A percentile compares a stretch with the other conserved stretches of the same genome.
phyloP scores from a whole-genome alignment of 2,329 filamentous ascomycete genomes.

The Cadophora sp. region DNA sequence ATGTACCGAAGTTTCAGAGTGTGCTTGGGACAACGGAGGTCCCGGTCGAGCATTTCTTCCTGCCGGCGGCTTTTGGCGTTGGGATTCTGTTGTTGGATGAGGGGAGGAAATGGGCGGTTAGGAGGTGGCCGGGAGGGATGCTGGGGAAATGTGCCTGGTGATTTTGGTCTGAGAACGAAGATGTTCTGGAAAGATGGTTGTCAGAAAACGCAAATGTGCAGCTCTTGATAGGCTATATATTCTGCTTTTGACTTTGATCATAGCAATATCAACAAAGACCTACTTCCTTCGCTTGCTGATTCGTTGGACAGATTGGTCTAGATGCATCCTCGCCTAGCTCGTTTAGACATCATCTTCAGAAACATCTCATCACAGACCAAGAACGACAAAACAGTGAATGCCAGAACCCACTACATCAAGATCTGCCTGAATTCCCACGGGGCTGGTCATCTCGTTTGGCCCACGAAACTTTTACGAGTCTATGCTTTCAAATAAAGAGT shows the following conservation, averaged over 20 bases:
- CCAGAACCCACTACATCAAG: neutral
- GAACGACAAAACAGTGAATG: neutral
- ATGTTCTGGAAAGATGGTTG: too few relatives aligned
- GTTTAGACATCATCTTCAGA: neutral
- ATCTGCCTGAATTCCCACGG: neutral
- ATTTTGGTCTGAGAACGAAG: neutral
- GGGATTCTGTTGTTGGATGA: constrained; percentile 71
- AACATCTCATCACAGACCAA: neutral
- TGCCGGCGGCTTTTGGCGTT: constrained; percentile 75
- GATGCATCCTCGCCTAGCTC: neutral
- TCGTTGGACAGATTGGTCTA: neutral
- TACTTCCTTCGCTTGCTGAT: too few relatives aligned
- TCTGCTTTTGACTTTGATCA: too few relatives aligned
- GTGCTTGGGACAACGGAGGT: constrained; percentile 67
- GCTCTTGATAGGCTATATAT: too few relatives aligned
- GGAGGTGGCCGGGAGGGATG: constrained; percentile 62
- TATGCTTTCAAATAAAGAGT: neutral
- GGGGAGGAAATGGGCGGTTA: constrained; percentile 65
- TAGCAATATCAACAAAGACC: too few relatives aligned
- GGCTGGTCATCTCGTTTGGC: neutral
- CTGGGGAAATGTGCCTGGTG: constrained; percentile 71
- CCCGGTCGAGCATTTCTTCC: constrained; percentile 77
- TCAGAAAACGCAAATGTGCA: too few relatives aligned
- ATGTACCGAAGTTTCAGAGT: constrained; percentile 69
- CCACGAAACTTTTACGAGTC: neutral